Conservation (phyloP, 179 eudicot species). For the Sideroxylon spinosum region DNA sequence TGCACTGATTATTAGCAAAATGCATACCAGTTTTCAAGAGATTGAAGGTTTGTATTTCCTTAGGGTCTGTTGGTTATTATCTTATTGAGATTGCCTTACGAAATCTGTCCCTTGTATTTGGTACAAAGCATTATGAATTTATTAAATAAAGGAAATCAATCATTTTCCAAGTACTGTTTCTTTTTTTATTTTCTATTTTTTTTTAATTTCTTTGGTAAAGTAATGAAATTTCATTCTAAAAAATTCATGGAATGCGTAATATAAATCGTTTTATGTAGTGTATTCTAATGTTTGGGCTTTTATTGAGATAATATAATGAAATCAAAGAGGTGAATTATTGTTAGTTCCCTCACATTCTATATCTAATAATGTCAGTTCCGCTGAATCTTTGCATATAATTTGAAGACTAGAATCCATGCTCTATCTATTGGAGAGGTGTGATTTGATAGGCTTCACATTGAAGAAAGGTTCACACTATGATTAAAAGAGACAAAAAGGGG, state of each 20-base stretch:
- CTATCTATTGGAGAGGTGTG: neutral
- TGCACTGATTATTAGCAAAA: too few relatives aligned
- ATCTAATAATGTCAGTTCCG: neutral
- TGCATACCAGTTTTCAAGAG: too few relatives aligned
- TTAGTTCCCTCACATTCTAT: neutral
- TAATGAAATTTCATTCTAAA: too few relatives aligned
- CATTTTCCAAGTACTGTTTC: neutral
- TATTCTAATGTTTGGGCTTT: neutral
- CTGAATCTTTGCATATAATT: neutral
- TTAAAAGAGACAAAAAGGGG: neutral
- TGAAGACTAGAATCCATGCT: constrained; percentile 3
- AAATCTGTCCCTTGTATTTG: neutral
- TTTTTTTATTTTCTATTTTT: too few relatives aligned
- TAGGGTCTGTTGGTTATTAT: too few relatives aligned
- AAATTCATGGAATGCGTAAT: neutral
- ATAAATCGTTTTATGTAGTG: too few relatives aligned
- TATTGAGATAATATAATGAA: neutral
- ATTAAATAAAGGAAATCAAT: too few relatives aligned
- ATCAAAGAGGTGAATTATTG: constrained; percentile 2
- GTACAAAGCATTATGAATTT: neutral
- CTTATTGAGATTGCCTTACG: neutral
- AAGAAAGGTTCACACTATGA: constrained; percentile 2
- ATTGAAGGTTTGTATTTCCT: too few relatives aligned
- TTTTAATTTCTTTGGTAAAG: too few relatives aligned
- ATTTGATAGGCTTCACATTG: neutral